Evolutionary conservation across 2,329 filamentous ascomycete species (phyloP), one percentile per base, ranked within the genome.

Genomic region (Epichloe festucae): DNA sequence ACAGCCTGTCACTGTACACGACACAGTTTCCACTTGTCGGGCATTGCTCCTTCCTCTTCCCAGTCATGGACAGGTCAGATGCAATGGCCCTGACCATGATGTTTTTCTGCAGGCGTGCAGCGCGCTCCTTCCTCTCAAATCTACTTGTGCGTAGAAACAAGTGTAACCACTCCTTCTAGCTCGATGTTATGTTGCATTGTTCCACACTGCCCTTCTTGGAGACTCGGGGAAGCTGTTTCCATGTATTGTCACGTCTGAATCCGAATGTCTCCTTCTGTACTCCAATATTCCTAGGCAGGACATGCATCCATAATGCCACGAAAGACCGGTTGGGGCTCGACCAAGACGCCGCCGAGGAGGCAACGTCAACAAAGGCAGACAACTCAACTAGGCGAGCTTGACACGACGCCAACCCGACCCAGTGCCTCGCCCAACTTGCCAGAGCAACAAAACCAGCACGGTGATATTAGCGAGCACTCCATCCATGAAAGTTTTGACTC

Each of bases 331-430:
- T 14, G 49, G 43, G 21, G 21, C 14, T 51, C 39, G 23, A 27
- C 12, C 27, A 53, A 50, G n/a, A 50, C 48, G 34, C 44, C 46
- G 36, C 38, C 49, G 23, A 40, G 42, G 40, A 52, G 41, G 21
- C 60, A 52, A 46, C 35, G 21, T 21, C 57, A 54, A 36, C 53
- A 52, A 19, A 55, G 51, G 14, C 14, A 50, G 41, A 39, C 56
- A 11, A 57, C 57, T 0, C 51, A 58, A 40, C 58, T 69, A 17
- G 58, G 60, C 2, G 53, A 68, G 49, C 58, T 69, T 3, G 64
- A 68, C 6, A 65, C 63, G 2, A 66, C 66, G 5, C 63, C 66
- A 5, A 67, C 61, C n/a, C 61, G 52, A 10, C 56, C 59, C 45
- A 47, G 58, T 7, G 55, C 58, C 45, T 58, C 58, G 41, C 56